Conservation (phyloP, 148 eudicot genomes). For the Polygonum aviculare region DNA sequence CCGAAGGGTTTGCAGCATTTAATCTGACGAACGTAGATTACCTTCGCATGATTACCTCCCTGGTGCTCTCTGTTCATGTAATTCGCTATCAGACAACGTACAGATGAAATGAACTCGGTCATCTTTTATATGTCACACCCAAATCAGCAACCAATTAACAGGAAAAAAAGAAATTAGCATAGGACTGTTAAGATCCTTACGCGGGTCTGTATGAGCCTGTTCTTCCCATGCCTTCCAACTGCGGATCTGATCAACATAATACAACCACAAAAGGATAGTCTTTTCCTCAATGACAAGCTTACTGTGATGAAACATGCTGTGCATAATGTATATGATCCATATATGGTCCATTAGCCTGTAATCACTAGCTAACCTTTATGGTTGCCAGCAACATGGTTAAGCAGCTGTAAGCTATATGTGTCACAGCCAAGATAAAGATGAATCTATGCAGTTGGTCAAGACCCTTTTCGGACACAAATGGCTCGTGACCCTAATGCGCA, state of each 20-base stretch:
- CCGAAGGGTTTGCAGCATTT: slow-evolving; percentile 50
- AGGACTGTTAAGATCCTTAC: slow-evolving; percentile 10
- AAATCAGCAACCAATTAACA: neutral
- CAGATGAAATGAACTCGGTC: neutral
- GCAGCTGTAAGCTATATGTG: slow-evolving; percentile 96
- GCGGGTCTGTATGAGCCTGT: slow-evolving; percentile 63
- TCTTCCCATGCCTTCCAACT: slow-evolving; percentile 94
- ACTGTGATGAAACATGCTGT: too few relatives aligned
- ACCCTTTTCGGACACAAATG: slow-evolving; percentile 92
- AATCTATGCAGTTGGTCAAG: slow-evolving; percentile 98
- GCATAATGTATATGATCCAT: neutral
- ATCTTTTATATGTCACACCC: neutral
- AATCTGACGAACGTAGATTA: slow-evolving; percentile 66
- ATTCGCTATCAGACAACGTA: neutral
- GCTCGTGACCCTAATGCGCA: slow-evolving; percentile 57
- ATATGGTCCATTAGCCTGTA: too few relatives aligned
- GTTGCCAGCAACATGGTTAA: slow-evolving; percentile 96
- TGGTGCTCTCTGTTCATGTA: slow-evolving; percentile 52
- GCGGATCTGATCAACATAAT: slow-evolving; percentile 47
- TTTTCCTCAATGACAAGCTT: too few relatives aligned
- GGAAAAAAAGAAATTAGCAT: neutral
- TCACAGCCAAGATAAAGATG: slow-evolving; percentile 97
- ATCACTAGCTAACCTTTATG: slow-evolving; percentile 50
- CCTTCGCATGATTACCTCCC: slow-evolving; percentile 66
- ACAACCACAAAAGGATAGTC: neutral